Evolutionary conservation across 2,329 filamentous ascomycete genomes (phyloP), one percentile per base, ranked within the genome.

Genomic region (Alternaria metachromatica): DNA sequence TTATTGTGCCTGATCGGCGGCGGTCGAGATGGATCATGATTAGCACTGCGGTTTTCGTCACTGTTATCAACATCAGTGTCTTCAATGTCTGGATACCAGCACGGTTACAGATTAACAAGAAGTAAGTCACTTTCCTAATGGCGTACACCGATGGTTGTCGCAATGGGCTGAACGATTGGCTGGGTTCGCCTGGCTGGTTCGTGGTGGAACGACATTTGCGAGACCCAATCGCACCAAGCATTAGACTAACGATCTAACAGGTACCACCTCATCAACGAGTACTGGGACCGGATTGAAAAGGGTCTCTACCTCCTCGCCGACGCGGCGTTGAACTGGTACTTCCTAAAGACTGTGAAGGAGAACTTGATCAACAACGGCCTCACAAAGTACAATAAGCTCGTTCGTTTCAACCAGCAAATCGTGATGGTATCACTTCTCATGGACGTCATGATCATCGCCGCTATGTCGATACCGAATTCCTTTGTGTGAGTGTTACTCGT

Each of bases 361-460:
- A 80, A 84, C 3, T 80, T 87, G 0, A 76, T 87, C 15, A 78
- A 80, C 43, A 83, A 86, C 53, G 83, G 83, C 2, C 75, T 87
- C 4, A 80, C 80, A 8, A 87, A 87, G 64, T 87, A 87, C 70
- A 80, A 82, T 62, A 81, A 81, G 5, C 79, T 87, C 0, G 81
- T 86, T 4, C 76, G 76, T 8, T 86, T 86, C 76, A 87, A 87
- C 56, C 81, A 83, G 23, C 80, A 80, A 45, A 81, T 87, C 15
- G 84, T 87, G 70, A 30, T 82, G 5, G 46, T 87, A 0, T 87
- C 85, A 0, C 76, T 87, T 6, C 70, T 80, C 4, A 85, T 87
- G 83, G 85, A 87, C 63, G 78, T 79, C 25, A 80, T 82, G 75
- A 80, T 84, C 9, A 83, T 85, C 23, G 82, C 78, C 4, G 75